Evolutionary conservation across 2,329 filamentous ascomycete genomes (phyloP), one percentile per base, ranked within the genome.

Genomic region (Fusarium duplospermum): DNA sequence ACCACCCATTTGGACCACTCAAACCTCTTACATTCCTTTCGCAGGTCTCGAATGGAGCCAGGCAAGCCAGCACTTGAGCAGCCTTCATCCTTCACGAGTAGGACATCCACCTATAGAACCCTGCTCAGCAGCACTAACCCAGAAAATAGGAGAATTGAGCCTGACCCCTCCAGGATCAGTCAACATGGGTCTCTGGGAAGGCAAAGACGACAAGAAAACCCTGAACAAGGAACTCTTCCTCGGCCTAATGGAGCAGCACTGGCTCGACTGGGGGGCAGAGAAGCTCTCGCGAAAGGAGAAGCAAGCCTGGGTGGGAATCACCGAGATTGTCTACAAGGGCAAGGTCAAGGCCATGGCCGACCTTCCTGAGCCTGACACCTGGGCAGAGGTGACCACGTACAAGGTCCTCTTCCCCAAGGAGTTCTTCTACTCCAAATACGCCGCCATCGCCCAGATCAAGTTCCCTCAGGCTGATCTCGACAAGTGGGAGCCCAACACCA

Each of bases 401-500:
- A 67, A 67, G 22, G 29, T 71, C 6, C 24, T 71, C 7, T 70
- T 71, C 6, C 29, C 24, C 2, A 11, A 63, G 7, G 52, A 67
- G 5, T 70, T 70, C 31, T 42, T 70, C 8, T 9, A 8, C 10
- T 71, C 69, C 42, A 10, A 8, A 3, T 29, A 54, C 31, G 67
- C 57, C 10, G 69, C 38, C 35, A 8, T 24, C 4, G 67, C 67
- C 9, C 52, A 70, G n/a, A 20, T 56, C 42, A 20, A 27, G 31
- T 70, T 71, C 35, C 62, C 58, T 0, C 11, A 31, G 13, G 59
- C 69, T 3, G 33, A 71, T 4, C 16, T 71, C 3, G 16, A 20
- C 5, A 13, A 52, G 18, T 71, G 67, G 69, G 50, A 70, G 58
- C 35, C 52, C 4, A 71, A 70, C 6, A n/a, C 36, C 6, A 29